Evolutionary conservation across 2,329 filamentous ascomycete genomes (phyloP).

Genomic region (Diaporthe citriasiana): DNA sequence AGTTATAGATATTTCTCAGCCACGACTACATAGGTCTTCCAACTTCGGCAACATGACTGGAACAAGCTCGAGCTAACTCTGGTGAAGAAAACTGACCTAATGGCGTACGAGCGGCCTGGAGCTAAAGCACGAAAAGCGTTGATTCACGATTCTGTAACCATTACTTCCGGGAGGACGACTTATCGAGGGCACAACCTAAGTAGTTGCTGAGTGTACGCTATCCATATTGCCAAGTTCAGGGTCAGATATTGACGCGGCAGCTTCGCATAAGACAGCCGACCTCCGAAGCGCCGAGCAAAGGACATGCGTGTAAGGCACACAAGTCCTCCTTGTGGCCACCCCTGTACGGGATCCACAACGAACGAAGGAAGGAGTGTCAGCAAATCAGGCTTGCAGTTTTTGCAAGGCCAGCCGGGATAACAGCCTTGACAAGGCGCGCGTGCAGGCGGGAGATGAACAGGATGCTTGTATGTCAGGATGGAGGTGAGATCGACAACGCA

Average conservation of each 20-base stretch:
- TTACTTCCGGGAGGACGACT: too few relatives aligned
- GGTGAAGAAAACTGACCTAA: too few relatives aligned
- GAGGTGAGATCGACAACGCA: conserved; percentile 21
- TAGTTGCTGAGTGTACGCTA: background rate
- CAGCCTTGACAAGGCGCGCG: background rate
- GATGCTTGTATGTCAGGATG: conserved; percentile 23
- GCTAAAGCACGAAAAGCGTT: background rate
- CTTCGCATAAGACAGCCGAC: background rate
- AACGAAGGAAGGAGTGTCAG: background rate
- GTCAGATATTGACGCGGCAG: background rate
- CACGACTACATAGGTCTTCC: too few relatives aligned
- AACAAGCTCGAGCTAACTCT: background rate
- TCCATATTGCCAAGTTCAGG: background rate
- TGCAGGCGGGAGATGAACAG: conserved; percentile 20
- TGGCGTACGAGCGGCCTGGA: background rate
- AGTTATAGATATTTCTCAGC: too few relatives aligned
- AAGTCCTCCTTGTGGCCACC: background rate
- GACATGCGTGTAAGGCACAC: background rate
- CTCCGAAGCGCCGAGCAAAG: background rate
- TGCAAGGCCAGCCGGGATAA: conserved; percentile 10
- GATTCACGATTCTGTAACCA: background rate
- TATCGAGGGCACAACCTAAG: background rate
- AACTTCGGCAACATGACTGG: background rate
- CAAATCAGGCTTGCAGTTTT: conserved; percentile 26
- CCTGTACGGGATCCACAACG: background rate